Evolutionary conservation across 106 monocot species (phyloP).

Genomic region (Phalaenopsis aphrodite): DNA sequence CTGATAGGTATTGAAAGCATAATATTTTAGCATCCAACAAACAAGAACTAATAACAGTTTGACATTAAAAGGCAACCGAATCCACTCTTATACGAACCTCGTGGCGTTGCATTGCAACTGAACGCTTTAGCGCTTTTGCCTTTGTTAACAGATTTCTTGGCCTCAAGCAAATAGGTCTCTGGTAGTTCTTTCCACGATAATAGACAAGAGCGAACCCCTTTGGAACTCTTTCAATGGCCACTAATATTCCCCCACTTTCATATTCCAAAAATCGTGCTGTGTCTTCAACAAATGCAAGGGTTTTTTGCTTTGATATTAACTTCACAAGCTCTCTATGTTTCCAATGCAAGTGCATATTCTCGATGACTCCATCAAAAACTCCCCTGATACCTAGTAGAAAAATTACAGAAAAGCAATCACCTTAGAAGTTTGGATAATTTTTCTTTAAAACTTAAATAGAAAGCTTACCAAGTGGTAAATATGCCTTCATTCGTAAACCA

Average conservation of each 20-base stretch:
- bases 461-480: conserved; percentile 82
- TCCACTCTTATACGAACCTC: conserved; percentile 49
- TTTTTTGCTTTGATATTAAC: conserved; percentile 92
- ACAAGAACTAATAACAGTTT: background rate
- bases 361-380: conserved; percentile 99
- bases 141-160: conserved; percentile 96
- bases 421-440: background rate
- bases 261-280: conserved; percentile 82
- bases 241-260: conserved; percentile 95
- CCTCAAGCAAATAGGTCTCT: conserved; percentile 76
- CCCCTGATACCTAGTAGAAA: conserved; percentile 74
- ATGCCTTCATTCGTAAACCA: conserved; percentile 89
- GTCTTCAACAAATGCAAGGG: conserved; percentile 90
- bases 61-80: background rate
- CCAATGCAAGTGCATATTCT: conserved; percentile 99
- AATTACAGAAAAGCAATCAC: conserved; percentile 13
- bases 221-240: conserved; percentile 84
- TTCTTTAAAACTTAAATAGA: conserved; percentile 9
- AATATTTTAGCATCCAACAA: conserved; percentile 1
- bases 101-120: conserved; percentile 96
- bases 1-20: conserved; percentile 23
- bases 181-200: conserved; percentile 97
- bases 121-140: conserved; percentile 88
- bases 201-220: conserved; percentile 90
- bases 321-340: conserved; percentile 97